Evolutionary conservation across 208 protist species (phyloP), one percentile per base, ranked within the genome.

Genomic region (Acanthamoeba quina): DNA sequence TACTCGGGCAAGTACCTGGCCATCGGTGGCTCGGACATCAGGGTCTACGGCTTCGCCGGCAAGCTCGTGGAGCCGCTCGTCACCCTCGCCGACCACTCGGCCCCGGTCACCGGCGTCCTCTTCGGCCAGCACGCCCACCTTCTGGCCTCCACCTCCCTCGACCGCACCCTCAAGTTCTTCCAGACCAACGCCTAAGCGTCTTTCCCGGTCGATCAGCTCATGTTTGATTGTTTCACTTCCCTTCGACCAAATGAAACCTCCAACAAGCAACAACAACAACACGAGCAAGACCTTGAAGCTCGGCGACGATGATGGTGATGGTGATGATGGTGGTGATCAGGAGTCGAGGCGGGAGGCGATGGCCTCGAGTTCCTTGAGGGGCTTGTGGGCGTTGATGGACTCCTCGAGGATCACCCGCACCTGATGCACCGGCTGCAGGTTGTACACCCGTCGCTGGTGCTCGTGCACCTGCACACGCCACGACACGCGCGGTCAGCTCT

Each of bases 1-100:
- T 80, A 94, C 41, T 93, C 29, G 31, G 97, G 97, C 37, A 76
- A 80, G 26, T 97, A 96, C 85, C 92, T 97, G 29, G 95, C 92
- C 26, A 86, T 96, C 26, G 96, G 37, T 44, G 95, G 93, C 52
- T 24, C 91, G 4, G 94, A 96, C 90, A n/a, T 95, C n/a, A 58
- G 70, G 89, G 37, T 93, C 21, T 93, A 58, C 49, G 29, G 29
- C 4, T 52, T 93, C 92, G 41, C 56, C 24, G 62, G 89, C 37
- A 60, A 86, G 37, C n/a, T 29, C 21, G 31, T 93, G 5, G 49
- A 93, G 24, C 37, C 24, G 34, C 47, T 93, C 31, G 49, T 64
- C 54, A 91, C 85, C 37, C 89, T 93, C 89, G 15, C 89, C 68
- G 89, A 56, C 44, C 66, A 86, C 66, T 49, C 64, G 9, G 70